Evolutionary conservation across 345 rosid genomes (phyloP), one percentile per base, ranked within the genome.

Genomic region (Diplotaxis tenuifolia): DNA sequence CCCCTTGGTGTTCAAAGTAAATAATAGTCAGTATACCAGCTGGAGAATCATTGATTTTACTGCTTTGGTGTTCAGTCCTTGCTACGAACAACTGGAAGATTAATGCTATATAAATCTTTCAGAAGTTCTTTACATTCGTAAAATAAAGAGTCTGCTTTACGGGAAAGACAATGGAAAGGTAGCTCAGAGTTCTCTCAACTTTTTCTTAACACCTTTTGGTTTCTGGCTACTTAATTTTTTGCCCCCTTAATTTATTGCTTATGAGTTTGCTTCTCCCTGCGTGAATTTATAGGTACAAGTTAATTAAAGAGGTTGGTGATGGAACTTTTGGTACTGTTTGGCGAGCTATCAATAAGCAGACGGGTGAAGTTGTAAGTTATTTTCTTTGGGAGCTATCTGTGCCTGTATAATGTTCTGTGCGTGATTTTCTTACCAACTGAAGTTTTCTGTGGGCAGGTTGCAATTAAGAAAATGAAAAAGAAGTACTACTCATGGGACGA

Each of bases 241-340:
- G 15, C 21, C 36, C 23, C 27, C 45, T 45, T 55, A 1, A 32
- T 32, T 11, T 31, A 9, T 53, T 5, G 47, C 32, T 42, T 70
- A 64, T 9, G 12, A 9, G 36, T 55, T 72, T 62, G 5, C 7
- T 56, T 57, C 21, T 68, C 20, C 9, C 9, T 21, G 40, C 59
- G 1, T 55, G 62, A 21, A 8, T 38, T 29, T n/a, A 7, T 34
- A 95, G 99, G 84, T 95, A 92, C 88, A 88, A 86, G 85, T 83
- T 95, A 81, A 85, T 90, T 58, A 92, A 90, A 84, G 97, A 92
- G 83, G 92, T 92, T 77, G 99, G 99, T 68, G 94, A 89, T 83
- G 99, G 99, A 75, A 86, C 99, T 12, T 95, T 92, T 85, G 99
- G 98, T 70, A 89, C 77, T 79, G 99, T 95, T 19, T 88, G 98